These are phyloP conservation scores for Candida sanyaensis DNA, from an alignment of 1,139 yeast species.

Conservation along the genomic window DNA sequence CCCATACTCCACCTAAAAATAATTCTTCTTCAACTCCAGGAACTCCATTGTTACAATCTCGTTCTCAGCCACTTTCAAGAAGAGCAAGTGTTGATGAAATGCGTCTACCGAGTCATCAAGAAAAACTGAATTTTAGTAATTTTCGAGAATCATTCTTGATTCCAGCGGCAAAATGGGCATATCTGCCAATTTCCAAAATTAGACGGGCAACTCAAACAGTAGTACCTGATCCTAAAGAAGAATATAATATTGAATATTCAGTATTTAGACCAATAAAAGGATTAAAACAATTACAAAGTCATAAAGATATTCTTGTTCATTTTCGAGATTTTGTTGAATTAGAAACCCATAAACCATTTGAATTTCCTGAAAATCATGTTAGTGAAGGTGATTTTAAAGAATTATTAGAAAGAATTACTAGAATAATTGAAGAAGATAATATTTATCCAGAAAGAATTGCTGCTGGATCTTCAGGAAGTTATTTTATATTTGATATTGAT, in stretches of 20 bases:
- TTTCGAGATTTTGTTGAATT: slow-evolving; percentile 15
- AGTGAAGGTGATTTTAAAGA: slow-evolving; percentile 22
- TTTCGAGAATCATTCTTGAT: slow-evolving; percentile 27
- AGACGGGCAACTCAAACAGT: slow-evolving; percentile 4
- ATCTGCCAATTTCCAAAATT: slow-evolving; percentile 18
- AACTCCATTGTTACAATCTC: slow-evolving; percentile 6
- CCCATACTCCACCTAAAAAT: neutral
- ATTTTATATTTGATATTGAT: slow-evolving; percentile 45
- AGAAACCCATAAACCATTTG: slow-evolving; percentile 10
- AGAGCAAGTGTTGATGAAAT: slow-evolving; percentile 13
- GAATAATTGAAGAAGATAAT: slow-evolving; percentile 24
- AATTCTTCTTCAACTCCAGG: slow-evolving; percentile 8
- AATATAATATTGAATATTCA: slow-evolving; percentile 29
- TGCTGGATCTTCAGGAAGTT: slow-evolving; percentile 74
- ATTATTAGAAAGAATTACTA: slow-evolving; percentile 21
- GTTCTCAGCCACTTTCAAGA: slow-evolving; percentile 15
- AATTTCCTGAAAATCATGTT: slow-evolving; percentile 24
- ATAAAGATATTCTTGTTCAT: slow-evolving; percentile 19
- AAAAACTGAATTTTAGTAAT: slow-evolving; percentile 14
- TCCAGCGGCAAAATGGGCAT: slow-evolving; percentile 33
- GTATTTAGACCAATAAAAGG: slow-evolving; percentile 23
- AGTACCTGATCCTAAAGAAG: slow-evolving; percentile 6
- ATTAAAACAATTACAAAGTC: slow-evolving; percentile 18
- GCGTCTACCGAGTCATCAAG: slow-evolving; percentile 6
- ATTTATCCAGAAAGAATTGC: slow-evolving; percentile 54